Conservation (phyloP, 805 yeast genomes). For the Ogataea thermomethanolica region DNA sequence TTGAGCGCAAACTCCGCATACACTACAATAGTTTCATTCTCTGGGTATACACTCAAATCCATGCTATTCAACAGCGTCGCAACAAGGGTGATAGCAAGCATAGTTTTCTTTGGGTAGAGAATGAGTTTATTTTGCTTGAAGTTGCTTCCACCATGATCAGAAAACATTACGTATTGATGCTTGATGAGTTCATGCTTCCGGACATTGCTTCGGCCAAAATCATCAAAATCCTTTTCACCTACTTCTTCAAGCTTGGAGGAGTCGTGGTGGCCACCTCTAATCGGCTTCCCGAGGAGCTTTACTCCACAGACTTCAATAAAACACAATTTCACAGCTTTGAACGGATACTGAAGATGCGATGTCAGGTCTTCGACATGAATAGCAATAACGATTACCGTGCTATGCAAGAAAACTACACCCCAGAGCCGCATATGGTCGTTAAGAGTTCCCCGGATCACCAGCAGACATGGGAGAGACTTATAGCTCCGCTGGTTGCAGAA, state of each 20-base stretch:
- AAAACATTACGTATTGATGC: conserved; percentile 53
- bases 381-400: conserved; percentile 55
- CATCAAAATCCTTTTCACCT: conserved; percentile 59
- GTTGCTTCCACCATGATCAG: conserved; percentile 61
- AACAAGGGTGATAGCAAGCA: conserved; percentile 32
- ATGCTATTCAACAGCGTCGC: conserved; percentile 47
- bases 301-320: conserved; percentile 61
- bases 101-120: conserved; percentile 41
- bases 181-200: conserved; percentile 77
- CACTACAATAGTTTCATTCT: conserved; percentile 68
- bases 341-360: conserved; percentile 52
- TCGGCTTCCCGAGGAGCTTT: conserved; percentile 67
- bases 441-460: conserved; percentile 30
- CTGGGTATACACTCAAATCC: conserved; percentile 64
- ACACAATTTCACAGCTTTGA: conserved; percentile 56
- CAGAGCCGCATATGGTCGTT: conserved; percentile 34
- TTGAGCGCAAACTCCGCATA: conserved; percentile 61
- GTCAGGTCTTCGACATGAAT: conserved; percentile 60
- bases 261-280: conserved; percentile 73
- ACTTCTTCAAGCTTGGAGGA: conserved; percentile 71
- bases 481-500: conserved; percentile 20
- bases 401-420: conserved; percentile 27
- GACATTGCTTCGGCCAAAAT: conserved; percentile 74
- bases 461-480: conserved; percentile 35
- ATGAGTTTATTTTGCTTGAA: conserved; percentile 63